Conservation (phyloP, 2,329 filamentous ascomycete genomes). For the Alternaria brassicicola region DNA sequence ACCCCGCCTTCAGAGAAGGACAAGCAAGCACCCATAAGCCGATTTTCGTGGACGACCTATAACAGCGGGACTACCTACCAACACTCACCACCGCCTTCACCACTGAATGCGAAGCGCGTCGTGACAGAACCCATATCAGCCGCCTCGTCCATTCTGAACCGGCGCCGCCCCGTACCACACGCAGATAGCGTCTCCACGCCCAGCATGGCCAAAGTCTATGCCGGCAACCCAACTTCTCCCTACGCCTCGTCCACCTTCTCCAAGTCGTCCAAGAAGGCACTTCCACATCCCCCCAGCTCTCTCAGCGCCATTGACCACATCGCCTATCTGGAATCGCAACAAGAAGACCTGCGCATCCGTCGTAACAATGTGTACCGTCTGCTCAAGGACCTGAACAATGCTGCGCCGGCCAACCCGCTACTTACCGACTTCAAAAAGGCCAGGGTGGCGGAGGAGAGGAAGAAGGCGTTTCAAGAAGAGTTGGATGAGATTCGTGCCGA, state of each 20-base stretch:
- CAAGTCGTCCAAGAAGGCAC: constrained; percentile 43
- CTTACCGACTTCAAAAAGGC: constrained; percentile 46
- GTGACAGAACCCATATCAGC: constrained; percentile 36
- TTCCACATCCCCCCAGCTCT: constrained; percentile 47
- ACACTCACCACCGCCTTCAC: constrained; percentile 52
- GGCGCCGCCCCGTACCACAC: constrained; percentile 40
- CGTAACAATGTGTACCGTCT: constrained; percentile 47
- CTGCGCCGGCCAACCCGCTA: constrained; percentile 47
- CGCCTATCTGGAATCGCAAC: constrained; percentile 46
- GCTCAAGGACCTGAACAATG: constrained; percentile 44
- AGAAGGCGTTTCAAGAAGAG: constrained; percentile 47
- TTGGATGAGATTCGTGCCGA: constrained; percentile 45
- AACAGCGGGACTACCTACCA: constrained; percentile 49
- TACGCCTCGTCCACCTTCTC: constrained; percentile 28
- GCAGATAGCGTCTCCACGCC: constrained; percentile 38
- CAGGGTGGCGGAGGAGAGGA: constrained; percentile 42
- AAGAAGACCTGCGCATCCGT: constrained; percentile 48
- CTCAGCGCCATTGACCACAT: constrained; percentile 46
- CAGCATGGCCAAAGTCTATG: constrained; percentile 18
- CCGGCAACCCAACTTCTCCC: constrained; percentile 5
- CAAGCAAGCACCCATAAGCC: constrained; percentile 28
- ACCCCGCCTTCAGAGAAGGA: constrained; percentile 36
- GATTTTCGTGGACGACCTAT: constrained; percentile 43
- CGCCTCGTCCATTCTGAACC: constrained; percentile 39
- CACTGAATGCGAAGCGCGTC: constrained; percentile 40